These are phyloP conservation scores for Gypsophila paniculata DNA, from an alignment of 179 eudicot genomes.

Conservation along the genomic window DNA sequence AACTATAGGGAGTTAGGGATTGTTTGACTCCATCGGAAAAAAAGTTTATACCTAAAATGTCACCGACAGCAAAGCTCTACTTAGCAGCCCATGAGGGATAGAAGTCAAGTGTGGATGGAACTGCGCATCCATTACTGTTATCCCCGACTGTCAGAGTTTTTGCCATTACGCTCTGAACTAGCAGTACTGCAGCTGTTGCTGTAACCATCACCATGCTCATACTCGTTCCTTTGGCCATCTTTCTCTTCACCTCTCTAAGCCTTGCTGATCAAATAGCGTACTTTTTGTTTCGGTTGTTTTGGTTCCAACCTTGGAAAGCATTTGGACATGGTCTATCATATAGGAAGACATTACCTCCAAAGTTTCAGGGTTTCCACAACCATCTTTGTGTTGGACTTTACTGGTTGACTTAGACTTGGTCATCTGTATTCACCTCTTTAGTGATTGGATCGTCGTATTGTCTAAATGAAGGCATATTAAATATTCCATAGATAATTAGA, in stretches of 20 bases:
- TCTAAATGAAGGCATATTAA: too few relatives aligned
- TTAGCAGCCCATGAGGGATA: conserved; percentile 41
- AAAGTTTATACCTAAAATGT: conserved; percentile 26
- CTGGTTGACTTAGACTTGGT: too few relatives aligned
- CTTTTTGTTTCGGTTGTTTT: conserved; percentile 4
- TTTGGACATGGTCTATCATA: too few relatives aligned
- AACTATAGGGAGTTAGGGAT: neutral
- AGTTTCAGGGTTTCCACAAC: conserved; percentile 19
- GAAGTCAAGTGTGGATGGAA: conserved; percentile 19
- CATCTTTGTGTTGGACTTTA: too few relatives aligned
- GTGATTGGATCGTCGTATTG: too few relatives aligned
- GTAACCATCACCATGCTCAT: neutral
- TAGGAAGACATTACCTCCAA: neutral
- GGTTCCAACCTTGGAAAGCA: too few relatives aligned
- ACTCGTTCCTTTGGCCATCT: conserved; percentile 9
- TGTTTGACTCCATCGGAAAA: too few relatives aligned
- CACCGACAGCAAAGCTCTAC: conserved; percentile 26
- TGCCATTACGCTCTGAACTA: conserved; percentile 20
- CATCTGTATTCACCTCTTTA: neutral
- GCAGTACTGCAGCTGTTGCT: neutral
- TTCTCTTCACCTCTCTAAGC: neutral
- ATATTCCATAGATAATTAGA: too few relatives aligned
- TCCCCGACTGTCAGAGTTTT: conserved; percentile 32
- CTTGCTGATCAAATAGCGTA: neutral
- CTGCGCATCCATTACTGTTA: conserved; percentile 23